A percentile compares a stretch with the other conserved stretches of the same genome.
Evolutionary conservation across 352 stramenopile species (phyloP).

Genomic region (Phytophthora melonis): DNA sequence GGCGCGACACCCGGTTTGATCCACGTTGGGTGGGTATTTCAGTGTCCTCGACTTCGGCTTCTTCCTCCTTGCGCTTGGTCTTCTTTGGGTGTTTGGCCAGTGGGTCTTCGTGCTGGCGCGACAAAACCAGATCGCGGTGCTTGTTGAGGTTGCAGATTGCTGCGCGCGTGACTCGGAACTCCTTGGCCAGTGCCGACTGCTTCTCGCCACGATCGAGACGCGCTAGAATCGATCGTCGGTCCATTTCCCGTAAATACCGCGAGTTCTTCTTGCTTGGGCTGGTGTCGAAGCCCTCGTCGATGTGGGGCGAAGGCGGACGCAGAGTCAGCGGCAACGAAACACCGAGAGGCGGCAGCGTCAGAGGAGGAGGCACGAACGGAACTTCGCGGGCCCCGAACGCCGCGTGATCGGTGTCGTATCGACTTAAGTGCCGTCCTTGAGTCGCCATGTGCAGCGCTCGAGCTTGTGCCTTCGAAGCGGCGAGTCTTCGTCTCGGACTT

Average conservation of each 20-base stretch:
- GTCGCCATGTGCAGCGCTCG: constrained; percentile 15
- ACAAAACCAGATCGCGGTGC: constrained; percentile 49
- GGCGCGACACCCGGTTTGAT: constrained; percentile 8
- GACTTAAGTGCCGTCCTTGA: neutral
- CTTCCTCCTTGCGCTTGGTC: constrained; percentile 12
- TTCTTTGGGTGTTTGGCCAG: constrained; percentile 56
- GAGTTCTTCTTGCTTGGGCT: constrained; percentile 41
- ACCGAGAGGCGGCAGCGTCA: neutral
- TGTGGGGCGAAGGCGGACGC: neutral
- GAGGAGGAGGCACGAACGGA: neutral
- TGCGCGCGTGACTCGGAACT: constrained; percentile 64
- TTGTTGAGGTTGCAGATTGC: constrained; percentile 74
- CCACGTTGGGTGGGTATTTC: neutral
- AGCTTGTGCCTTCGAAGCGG: constrained; percentile 27
- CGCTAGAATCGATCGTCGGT: constrained; percentile 54
- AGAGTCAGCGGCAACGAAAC: constrained; percentile 6
- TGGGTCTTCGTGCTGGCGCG: constrained; percentile 51
- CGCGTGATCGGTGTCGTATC: neutral
- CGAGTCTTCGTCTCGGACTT: constrained; percentile 33
- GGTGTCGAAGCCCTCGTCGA: constrained; percentile 5
- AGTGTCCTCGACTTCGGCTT: constrained; percentile 13
- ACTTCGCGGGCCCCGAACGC: neutral
- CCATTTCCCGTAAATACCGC: constrained; percentile 57
- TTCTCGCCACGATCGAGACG: constrained; percentile 54
- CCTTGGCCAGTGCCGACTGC: constrained; percentile 61